A percentile compares a stretch with the other conserved stretches of the same genome.
phyloP scores from a whole-genome alignment of 2,329 filamentous ascomycete species.

The Falciphora oryzae region DNA sequence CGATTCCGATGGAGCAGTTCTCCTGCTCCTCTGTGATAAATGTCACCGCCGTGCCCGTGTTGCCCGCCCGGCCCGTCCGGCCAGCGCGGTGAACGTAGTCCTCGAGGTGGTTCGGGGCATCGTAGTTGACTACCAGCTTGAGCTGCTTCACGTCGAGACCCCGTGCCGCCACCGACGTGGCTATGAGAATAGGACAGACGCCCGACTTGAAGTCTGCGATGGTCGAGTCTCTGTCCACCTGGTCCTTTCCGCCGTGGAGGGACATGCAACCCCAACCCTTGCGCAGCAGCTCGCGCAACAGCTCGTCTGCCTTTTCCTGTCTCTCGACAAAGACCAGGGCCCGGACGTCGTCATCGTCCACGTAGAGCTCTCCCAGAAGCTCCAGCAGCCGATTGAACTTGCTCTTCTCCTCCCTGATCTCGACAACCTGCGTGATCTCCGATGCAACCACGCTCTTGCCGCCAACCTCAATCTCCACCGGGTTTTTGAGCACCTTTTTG shows the following conservation, averaged over 20 bases:
- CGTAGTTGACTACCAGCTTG: constrained; percentile 93
- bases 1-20: constrained; percentile 80
- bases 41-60: constrained; percentile 90
- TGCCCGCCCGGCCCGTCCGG: constrained; percentile 88
- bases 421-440: constrained; percentile 90
- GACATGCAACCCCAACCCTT: constrained; percentile 90
- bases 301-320: constrained; percentile 80
- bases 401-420: constrained; percentile 72
- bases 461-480: constrained; percentile 88
- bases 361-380: constrained; percentile 80
- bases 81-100: constrained; percentile 95
- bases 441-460: constrained; percentile 81
- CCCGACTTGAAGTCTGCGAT: constrained; percentile 93
- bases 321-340: constrained; percentile 88
- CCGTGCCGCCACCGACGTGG: constrained; percentile 91
- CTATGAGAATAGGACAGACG: constrained; percentile 81
- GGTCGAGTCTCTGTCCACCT: constrained; percentile 86
- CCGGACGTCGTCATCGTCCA: constrained; percentile 81
- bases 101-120: constrained; percentile 88
- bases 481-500: constrained; percentile 78
- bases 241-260: constrained; percentile 90
- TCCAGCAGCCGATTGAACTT: constrained; percentile 84
- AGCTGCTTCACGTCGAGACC: constrained; percentile 94
- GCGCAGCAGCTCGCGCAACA: constrained; percentile 70
- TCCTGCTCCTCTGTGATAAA: constrained; percentile 91